phyloP scores from a whole-genome alignment of 164 flowering plant species.

The Berberis thunbergii region DNA sequence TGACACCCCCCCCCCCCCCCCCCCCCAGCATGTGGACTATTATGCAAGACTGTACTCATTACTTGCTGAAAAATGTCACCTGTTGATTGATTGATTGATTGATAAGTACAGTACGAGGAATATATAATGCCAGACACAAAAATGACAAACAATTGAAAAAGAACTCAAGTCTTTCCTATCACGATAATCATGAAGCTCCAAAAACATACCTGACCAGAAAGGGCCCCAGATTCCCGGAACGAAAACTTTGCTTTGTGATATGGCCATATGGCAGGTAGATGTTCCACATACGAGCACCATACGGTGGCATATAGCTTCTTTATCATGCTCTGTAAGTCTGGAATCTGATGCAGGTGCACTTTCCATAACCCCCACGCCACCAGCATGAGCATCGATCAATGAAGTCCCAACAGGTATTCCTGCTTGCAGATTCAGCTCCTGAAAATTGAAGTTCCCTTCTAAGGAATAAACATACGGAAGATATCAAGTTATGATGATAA shows the following conservation, averaged over 20 bases:
- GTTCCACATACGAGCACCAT: conserved; percentile 97
- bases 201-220: conserved; percentile 79
- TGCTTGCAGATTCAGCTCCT: conserved; percentile 75
- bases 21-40: too few relatives aligned
- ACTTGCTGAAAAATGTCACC: too few relatives aligned
- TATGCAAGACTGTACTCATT: too few relatives aligned
- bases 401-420: conserved; percentile 95
- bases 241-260: conserved; percentile 61
- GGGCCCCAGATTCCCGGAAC: conserved; percentile 99
- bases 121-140: too few relatives aligned
- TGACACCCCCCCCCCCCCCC: too few relatives aligned
- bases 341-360: conserved; percentile 42
- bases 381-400: conserved; percentile 97
- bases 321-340: conserved; percentile 41
- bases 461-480: conserved; percentile 4
- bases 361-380: conserved; percentile 96
- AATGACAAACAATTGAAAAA: neutral
- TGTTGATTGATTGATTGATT: neutral
- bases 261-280: conserved; percentile 95
- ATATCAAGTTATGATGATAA: neutral
- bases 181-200: neutral
- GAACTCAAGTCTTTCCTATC: neutral
- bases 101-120: neutral
- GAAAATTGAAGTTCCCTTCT: conserved; percentile 14
- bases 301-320: conserved; percentile 57